Evolutionary conservation across 495 filamentous ascomycete species (phyloP).

Genomic region (Lichina pygmaea): DNA sequence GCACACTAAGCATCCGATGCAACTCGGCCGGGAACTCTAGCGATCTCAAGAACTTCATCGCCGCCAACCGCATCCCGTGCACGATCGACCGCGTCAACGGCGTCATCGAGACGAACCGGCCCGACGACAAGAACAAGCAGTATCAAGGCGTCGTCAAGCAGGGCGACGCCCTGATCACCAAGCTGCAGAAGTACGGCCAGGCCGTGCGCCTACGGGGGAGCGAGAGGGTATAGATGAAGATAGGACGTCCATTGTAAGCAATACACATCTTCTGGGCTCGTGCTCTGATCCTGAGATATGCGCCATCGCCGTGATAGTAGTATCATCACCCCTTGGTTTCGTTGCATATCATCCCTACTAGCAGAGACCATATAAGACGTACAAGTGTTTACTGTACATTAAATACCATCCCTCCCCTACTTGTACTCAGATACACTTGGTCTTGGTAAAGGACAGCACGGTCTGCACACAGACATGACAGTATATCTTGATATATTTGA

Average conservation of each 20-base stretch:
- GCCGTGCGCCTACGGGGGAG: constrained; percentile 81
- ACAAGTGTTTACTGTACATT: no score
- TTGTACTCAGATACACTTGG: no score
- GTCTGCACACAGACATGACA: no score
- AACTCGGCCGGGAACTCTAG: constrained; percentile 13
- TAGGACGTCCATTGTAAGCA: background rate
- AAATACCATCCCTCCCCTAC: no score
- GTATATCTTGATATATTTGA: no score
- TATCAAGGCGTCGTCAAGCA: constrained; percentile 94
- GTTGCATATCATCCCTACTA: no score
- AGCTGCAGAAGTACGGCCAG: constrained; percentile 96
- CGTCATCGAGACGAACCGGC: constrained; percentile 90
- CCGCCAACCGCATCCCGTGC: constrained; percentile 75
- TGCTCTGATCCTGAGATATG: background rate
- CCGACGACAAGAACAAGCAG: constrained; percentile 97
- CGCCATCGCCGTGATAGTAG: no score
- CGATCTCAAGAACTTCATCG: constrained; percentile 92
- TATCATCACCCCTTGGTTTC: no score
- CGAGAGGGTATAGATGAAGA: constrained; percentile 29
- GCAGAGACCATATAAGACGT: no score
- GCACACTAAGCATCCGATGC: no score
- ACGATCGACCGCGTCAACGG: constrained; percentile 94
- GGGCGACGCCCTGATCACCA: constrained; percentile 89
- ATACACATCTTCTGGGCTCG: background rate
- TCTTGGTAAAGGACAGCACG: no score